phyloP scores from a whole-genome alignment of 2,329 filamentous ascomycete genomes.

The Sordariomycetes sp. region DNA sequence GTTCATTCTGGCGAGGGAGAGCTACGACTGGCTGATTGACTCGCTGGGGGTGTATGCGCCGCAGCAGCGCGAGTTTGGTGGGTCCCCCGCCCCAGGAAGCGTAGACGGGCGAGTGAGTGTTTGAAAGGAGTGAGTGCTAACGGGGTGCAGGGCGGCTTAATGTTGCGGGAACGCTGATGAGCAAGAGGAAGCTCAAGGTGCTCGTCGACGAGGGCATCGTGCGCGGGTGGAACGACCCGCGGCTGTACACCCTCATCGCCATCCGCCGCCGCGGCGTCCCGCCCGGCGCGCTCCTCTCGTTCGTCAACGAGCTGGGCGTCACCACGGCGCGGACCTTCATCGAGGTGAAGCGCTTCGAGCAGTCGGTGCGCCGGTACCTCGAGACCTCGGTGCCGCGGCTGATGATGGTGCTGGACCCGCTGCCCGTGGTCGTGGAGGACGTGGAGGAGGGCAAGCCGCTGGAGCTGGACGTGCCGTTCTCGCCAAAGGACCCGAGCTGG shows the following conservation, averaged over 20 bases:
- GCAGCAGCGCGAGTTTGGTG: conserved; percentile 79
- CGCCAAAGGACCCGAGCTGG: conserved; percentile 64
- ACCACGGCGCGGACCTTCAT: conserved; percentile 75
- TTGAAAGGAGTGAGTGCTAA: background rate
- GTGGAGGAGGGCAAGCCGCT: conserved; percentile 52
- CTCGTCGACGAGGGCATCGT: conserved; percentile 71
- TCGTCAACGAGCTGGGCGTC: conserved; percentile 84
- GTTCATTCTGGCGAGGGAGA: conserved; percentile 73
- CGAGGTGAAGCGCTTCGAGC: conserved; percentile 72
- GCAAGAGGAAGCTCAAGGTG: conserved; percentile 74
- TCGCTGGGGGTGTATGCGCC: conserved; percentile 75
- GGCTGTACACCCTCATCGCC: conserved; percentile 78
- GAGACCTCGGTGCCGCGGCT: conserved; percentile 80
- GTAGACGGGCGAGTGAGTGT: no score
- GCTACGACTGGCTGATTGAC: conserved; percentile 86
- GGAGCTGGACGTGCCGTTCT: conserved; percentile 67
- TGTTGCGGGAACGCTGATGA: conserved; percentile 74
- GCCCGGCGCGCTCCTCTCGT: conserved; percentile 77
- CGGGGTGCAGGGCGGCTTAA: conserved; percentile 33
- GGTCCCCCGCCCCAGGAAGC: conserved; percentile 4
- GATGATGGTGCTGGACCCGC: conserved; percentile 80
- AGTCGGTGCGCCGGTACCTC: conserved; percentile 74
- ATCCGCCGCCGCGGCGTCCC: conserved; percentile 78
- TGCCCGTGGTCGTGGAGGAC: conserved; percentile 74
- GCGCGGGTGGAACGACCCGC: conserved; percentile 81